Evolutionary conservation across 2,329 filamentous ascomycete genomes (phyloP), one percentile per base, ranked within the genome.

Genomic region (Botryosphaeria dothidea): DNA sequence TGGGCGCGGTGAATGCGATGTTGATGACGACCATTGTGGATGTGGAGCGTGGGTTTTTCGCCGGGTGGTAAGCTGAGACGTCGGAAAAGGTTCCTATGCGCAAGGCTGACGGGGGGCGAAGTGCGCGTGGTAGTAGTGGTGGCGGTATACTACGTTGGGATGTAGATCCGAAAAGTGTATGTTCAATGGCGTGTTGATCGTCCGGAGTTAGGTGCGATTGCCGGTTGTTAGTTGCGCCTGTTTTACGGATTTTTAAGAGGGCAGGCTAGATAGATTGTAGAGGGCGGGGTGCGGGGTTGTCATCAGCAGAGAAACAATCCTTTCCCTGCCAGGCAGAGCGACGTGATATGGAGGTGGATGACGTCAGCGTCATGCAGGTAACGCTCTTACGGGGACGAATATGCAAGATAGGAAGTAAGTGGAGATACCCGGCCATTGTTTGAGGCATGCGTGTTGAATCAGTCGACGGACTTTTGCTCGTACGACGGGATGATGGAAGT

Each of bases 1-100:
- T 79, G 23, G 70, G 71, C 34, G 77, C 71, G n/a, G 79, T 81
- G 69, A 80, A 79, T 25, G 80, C 75, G 68, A 77, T 70, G 71
- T 81, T 70, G 68, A 82, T 66, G 54, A 66, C 70, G 6, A 77
- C 73, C 78, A 80, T 81, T 65, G 71, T 76, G n/a, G 46, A 9
- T 25, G 21, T 25, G 21, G 23, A 15, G 11, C 15, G 17, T 29
- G 25, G 17, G 6, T 45, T 29, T 7, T 17, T 27, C 17, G 19
- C 23, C 29, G 41, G 38, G 41, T 19, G 29, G n/a, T n/a, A n/a
- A n/a, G n/a, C n/a, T n/a, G n/a, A n/a, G n/a, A n/a, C n/a, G n/a
- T n/a, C n/a, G n/a, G n/a, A n/a, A n/a, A n/a, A n/a, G n/a, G n/a
- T n/a, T n/a, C n/a, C n/a, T n/a, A n/a, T n/a, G n/a, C n/a, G n/a